A percentile compares a stretch with the other conserved stretches of the same genome.
phyloP scores from a whole-genome alignment of 495 filamentous ascomycete species.

The Penicillium canariense region DNA sequence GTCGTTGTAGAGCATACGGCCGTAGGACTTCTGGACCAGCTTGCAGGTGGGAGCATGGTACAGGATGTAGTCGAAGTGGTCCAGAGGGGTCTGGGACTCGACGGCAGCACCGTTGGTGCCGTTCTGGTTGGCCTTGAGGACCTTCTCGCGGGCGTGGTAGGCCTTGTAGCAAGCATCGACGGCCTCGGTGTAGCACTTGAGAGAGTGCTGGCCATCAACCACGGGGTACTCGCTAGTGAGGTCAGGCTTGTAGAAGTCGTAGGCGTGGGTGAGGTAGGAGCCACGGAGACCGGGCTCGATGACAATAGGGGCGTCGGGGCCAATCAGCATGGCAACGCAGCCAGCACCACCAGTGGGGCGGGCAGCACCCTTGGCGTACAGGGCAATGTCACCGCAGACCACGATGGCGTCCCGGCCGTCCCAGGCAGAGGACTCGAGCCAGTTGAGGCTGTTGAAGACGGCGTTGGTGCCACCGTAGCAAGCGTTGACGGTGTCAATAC shows the following conservation, averaged over 20 bases:
- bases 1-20: constrained; percentile 94
- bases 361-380: constrained; percentile 95
- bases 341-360: constrained; percentile 95
- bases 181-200: constrained; percentile 93
- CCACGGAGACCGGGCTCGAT: constrained; percentile 91
- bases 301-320: constrained; percentile 86
- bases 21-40: constrained; percentile 92
- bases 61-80: constrained; percentile 92
- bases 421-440: constrained; percentile 97
- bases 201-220: constrained; percentile 93
- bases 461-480: constrained; percentile 99
- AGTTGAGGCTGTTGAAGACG: constrained; percentile 95
- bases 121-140: constrained; percentile 61
- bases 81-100: constrained; percentile 64
- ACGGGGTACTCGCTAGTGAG: constrained; percentile 96
- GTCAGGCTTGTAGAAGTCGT: constrained; percentile 99
- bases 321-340: constrained; percentile 90
- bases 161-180: constrained; percentile 95
- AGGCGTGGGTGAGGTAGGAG: constrained; percentile 90
- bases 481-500: constrained; percentile 93
- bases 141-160: constrained; percentile 81
- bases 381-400: constrained; percentile 93
- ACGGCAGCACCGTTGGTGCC: constrained; percentile 58
- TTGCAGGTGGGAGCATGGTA: constrained; percentile 99
- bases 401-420: constrained; percentile 94